Base-by-base conservation (phyloP, 352 stramenopile genomes). In the Plasmopara halstedii region DNA sequence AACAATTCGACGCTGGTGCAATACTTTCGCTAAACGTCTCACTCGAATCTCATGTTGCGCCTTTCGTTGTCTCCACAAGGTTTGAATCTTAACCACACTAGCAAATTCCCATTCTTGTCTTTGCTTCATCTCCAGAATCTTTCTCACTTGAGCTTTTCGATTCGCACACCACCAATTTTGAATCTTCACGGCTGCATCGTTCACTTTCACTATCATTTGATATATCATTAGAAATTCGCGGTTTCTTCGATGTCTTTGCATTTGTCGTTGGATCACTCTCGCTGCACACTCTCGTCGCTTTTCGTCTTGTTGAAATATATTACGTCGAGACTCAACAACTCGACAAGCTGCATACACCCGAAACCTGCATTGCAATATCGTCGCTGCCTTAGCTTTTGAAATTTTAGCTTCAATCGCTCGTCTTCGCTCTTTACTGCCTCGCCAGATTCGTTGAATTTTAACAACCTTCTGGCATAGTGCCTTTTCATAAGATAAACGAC, bases 401-500 rank as follows among this genome's bases (percentile, higher is more conserved):
- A 49, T 32, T n/a, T 70, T 75, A 2, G 62, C 64, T 4, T 56
- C 44, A 6, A 32, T 53, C 4, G 64, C 53, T 6, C 50, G 52
- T 2, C 57, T 44, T 2, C 73, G 70, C 13, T 58, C 60, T 13
- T 64, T 48, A 40, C 73, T 79, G 6, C 71, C 75, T 31, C 86
- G 62, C 70, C 83, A 95, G 3, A 73, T 46, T 11, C 83, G 63
- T 57, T 97, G 86, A 22, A 97, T 59, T n/a, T 57, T 73, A 9
- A 61, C 49, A 1, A 73, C 70, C 10, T 67, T 72, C 0, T 60
- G 34, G 6, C 56, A 42, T 13, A 62, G 10, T 40, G 58, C 62
- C 6, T 58, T 42, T n/a, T 66, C 52, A 20, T 62, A 45, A 0
- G 46, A 50, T 14, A 45, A n/a, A 11, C 56, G 49, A 3, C 40